These are phyloP conservation scores for Apiospora aurea DNA, from an alignment of 2,329 filamentous ascomycete species.

Conservation along the genomic window DNA sequence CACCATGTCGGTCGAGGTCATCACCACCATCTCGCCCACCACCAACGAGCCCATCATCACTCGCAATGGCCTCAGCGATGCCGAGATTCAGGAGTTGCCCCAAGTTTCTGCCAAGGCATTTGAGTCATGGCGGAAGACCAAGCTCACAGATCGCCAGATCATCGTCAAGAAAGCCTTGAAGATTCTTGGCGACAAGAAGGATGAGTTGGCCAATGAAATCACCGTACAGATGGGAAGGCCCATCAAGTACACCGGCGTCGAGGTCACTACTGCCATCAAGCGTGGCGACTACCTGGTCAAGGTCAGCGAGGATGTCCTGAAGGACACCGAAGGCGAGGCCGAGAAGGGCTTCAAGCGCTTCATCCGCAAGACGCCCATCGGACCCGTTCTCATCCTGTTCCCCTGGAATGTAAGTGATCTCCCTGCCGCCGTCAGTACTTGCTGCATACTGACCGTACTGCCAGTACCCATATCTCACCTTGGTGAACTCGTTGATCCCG, in stretches of 20 bases:
- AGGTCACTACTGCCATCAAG: conserved; percentile 85
- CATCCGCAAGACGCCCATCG: conserved; percentile 86
- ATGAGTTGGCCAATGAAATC: conserved; percentile 83
- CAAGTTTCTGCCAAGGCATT: conserved; percentile 78
- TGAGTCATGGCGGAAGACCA: conserved; percentile 76
- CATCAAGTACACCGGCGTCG: conserved; percentile 83
- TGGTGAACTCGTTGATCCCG: conserved; percentile 91
- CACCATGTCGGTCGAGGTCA: conserved; percentile 68
- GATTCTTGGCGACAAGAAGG: conserved; percentile 72
- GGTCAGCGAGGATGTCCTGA: conserved; percentile 79
- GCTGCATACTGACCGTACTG: conserved; percentile 28
- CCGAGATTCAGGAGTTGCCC: conserved; percentile 76
- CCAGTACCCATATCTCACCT: conserved; percentile 92
- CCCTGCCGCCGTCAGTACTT: neutral
- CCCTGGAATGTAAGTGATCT: conserved; percentile 85
- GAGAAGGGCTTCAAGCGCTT: conserved; percentile 92
- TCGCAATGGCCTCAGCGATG: conserved; percentile 74
- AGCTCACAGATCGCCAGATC: conserved; percentile 75
- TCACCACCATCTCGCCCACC: conserved; percentile 86
- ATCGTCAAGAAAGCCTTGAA: conserved; percentile 84
- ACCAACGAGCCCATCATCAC: conserved; percentile 87
- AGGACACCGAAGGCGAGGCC: conserved; percentile 80
- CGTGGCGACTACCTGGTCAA: conserved; percentile 86
- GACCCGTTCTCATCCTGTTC: conserved; percentile 88
- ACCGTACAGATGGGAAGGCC: conserved; percentile 96